Percentiles rank a stretch among this genome's conserved stretches.
These are phyloP conservation scores for Neobulgaria alba DNA, from an alignment of 2,329 filamentous ascomycete genomes.

Conservation along the genomic window DNA sequence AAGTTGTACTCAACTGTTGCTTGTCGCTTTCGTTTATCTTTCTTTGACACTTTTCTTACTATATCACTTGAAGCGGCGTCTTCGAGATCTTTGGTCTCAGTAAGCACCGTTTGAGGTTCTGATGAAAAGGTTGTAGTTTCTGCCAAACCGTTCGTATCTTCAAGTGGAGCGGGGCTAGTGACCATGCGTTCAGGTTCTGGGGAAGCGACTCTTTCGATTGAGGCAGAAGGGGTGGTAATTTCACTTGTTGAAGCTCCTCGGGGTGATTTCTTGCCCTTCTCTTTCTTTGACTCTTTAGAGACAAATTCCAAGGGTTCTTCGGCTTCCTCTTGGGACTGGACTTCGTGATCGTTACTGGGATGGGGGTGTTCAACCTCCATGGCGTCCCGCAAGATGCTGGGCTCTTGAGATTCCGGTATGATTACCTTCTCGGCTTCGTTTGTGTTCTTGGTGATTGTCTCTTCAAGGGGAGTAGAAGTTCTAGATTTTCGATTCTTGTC, in stretches of 20 bases:
- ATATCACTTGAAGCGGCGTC: slow-evolving; percentile 4
- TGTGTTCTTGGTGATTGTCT: too few relatives aligned
- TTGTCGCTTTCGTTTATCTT: slow-evolving; percentile 28
- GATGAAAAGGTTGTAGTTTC: too few relatives aligned
- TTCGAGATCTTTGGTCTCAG: too few relatives aligned
- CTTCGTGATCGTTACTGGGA: background rate
- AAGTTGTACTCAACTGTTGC: slow-evolving; percentile 12
- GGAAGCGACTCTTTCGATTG: background rate
- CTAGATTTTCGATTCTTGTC: background rate
- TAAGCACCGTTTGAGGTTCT: too few relatives aligned
- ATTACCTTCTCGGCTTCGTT: too few relatives aligned
- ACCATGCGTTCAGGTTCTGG: slow-evolving; percentile 4
- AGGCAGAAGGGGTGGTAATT: slow-evolving; percentile 3
- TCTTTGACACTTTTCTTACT: slow-evolving; percentile 19
- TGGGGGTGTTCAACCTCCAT: background rate
- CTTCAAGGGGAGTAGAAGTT: background rate
- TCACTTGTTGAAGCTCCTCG: slow-evolving; percentile 9
- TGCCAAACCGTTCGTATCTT: too few relatives aligned
- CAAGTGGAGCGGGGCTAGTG: slow-evolving; percentile 6
- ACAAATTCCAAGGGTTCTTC: slow-evolving; percentile 8
- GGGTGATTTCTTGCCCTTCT: slow-evolving; percentile 15
- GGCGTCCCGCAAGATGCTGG: background rate
- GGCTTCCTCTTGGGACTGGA: slow-evolving; percentile 6
- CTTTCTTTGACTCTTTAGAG: slow-evolving; percentile 22
- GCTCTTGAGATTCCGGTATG: too few relatives aligned